These are phyloP conservation scores for Linnemannia zychae DNA, from an alignment of 192 early-diverging fungal species.

Conservation along the genomic window DNA sequence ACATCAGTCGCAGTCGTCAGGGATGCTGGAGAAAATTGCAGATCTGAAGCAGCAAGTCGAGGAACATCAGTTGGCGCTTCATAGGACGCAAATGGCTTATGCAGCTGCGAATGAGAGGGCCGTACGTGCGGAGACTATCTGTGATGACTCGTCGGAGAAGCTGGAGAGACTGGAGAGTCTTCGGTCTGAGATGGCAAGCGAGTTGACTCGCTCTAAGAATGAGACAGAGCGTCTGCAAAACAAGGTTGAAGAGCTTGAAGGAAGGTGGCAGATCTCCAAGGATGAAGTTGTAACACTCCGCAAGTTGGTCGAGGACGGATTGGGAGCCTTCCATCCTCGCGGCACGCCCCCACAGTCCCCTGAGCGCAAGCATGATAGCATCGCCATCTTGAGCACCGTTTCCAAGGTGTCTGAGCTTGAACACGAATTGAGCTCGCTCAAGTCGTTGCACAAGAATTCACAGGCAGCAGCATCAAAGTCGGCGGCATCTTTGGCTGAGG, in stretches of 20 bases:
- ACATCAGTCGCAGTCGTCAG: slow-evolving; percentile 44
- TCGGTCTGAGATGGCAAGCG: slow-evolving; percentile 52
- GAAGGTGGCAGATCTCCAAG: slow-evolving; percentile 54
- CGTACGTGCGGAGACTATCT: slow-evolving; percentile 47
- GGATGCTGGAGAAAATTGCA: slow-evolving; percentile 32
- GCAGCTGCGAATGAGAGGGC: slow-evolving; percentile 56
- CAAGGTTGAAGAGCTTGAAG: slow-evolving; percentile 56
- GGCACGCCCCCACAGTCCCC: slow-evolving; percentile 19
- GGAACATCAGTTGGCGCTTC: slow-evolving; percentile 53
- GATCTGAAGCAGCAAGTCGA: slow-evolving; percentile 56
- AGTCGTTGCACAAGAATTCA: slow-evolving; percentile 35
- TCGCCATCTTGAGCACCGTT: slow-evolving; percentile 45
- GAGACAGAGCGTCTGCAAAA: slow-evolving; percentile 56
- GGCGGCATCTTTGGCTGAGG: slow-evolving; percentile 56
- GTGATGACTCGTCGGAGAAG: slow-evolving; percentile 47
- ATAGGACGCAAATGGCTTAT: slow-evolving; percentile 53
- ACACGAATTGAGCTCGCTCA: slow-evolving; percentile 55
- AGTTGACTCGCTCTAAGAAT: slow-evolving; percentile 29
- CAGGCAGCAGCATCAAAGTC: slow-evolving; percentile 48
- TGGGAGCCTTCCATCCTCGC: slow-evolving; percentile 54
- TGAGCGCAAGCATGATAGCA: slow-evolving; percentile 52
- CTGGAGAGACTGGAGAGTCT: slow-evolving; percentile 53
- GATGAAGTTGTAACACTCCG: slow-evolving; percentile 59
- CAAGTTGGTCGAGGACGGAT: slow-evolving; percentile 59
- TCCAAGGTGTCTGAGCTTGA: slow-evolving; percentile 58